Base-by-base conservation (phyloP, 2,329 filamentous ascomycete genomes). In the Hymenoscyphus linearis region DNA sequence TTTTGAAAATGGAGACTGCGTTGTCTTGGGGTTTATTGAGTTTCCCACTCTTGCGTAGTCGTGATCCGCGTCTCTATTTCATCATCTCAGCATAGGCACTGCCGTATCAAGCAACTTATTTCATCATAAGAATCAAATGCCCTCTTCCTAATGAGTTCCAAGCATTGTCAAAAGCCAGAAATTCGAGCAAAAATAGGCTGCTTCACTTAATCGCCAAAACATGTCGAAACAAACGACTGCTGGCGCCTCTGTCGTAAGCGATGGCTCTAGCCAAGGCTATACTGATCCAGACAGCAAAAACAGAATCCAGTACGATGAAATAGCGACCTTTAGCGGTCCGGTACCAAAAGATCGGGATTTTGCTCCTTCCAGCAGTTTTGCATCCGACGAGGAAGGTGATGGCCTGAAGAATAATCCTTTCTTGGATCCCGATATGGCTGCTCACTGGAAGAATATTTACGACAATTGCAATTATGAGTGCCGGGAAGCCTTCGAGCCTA, bases 391-490 rank as follows among this genome's bases (percentile, higher is more conserved):
- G 26, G 53, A 60, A 2, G 59, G 59, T 9, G 26, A 55, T 2
- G 52, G 12, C 7, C 34, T 57, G 18, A 27, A 18, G 34, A 60
- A 57, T 26, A 60, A 60, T 27, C 59, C 59, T 7, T 50, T 55
- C 52, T 40, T 60, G 31, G 64, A 65, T 52, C 64, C 64, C 13
- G 64, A 65, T 35, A 53, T 64, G 10, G 59, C 55, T 16, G 55
- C 55, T 14, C 57, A 64, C 36, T 65, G 60, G 44, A 27, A 35
- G 14, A 27, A 31, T 31, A 54, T 59, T 18, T 64, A 64, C 18
- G 64, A 66, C 26, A 64, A 64, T 31, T 53, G 62, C 4, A 37
- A 57, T 22, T 66, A 66, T 47, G 64, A 66, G 56, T 62, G 60
- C 58, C 60, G 62, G 25, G 55, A 63, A 18, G 47, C 27, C 18